Base-by-base conservation (phyloP, 148 eudicot species). In the Silene uniflora region DNA sequence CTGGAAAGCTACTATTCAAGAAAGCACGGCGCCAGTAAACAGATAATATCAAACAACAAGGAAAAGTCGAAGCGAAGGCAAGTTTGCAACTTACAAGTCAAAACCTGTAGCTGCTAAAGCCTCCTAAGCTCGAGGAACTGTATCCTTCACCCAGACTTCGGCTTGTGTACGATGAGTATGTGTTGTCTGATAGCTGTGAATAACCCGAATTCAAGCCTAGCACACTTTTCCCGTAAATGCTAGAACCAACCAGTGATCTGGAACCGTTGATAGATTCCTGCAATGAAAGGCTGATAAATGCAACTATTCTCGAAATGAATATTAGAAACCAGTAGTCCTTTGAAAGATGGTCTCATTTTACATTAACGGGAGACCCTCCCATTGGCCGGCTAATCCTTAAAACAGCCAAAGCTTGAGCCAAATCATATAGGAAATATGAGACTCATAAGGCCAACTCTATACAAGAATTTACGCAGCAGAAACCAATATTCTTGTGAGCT, bases 261-360 rank as follows among this genome's bases (percentile, higher is more conserved):
- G 82, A 90, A 68, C 82, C 82, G 75, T 83, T 85, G 13, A 89
- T 84, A 11, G 89, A 92, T 29, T 92, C 97, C 97, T 91, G 84
- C 29, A 35, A 71, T 10, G n/a, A 65, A 32, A 62, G 44, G 17
- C 14, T 2, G 12, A 22, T 2, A 22, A 22, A 42, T 32, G 12
- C n/a, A 71, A 7, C 56, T 52, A 13, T 52, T 52, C 17, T 52
- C 16, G 56, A 52, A 49, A 52, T 52, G 56, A 52, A 52, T 49
- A 49, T 11, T 49, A 49, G 54, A 49, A 49, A 49, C 14, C 12
- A 13, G 12, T 10, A 13, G 54, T 10, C 54, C 10, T 49, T 49
- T 3, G 54, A 49, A 49, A 49, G 13, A 49, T 49, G 54, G 54
- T 49, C 13, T 49, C 14, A 1, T 49, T 11, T 49, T 49, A 11